Evolutionary conservation across 805 yeast genomes (phyloP).

Genomic region (Pichia cabralensis): DNA sequence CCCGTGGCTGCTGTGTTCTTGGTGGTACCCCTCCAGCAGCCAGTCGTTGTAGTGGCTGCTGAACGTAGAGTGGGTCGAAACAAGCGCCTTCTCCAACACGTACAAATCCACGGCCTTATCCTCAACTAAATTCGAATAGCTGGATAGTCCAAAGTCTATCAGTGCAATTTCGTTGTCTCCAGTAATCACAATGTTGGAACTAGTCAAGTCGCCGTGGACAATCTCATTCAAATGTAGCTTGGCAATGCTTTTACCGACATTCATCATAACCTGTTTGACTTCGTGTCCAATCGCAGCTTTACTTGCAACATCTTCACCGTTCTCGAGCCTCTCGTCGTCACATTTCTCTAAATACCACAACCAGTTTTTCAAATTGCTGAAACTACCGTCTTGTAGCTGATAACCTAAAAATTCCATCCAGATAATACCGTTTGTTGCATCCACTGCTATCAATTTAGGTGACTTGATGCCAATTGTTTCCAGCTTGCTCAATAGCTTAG

Average conservation of each 20-base stretch:
- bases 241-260: conserved; percentile 63
- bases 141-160: conserved; percentile 88
- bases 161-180: conserved; percentile 22
- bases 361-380: conserved; percentile 63
- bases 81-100: conserved; percentile 84
- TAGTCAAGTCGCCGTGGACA: conserved; percentile 90
- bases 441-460: conserved; percentile 70
- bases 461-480: conserved; percentile 48
- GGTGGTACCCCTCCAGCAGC: conserved; percentile 62
- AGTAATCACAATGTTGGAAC: conserved; percentile 67
- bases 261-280: conserved; percentile 35
- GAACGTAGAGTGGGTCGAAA: conserved; percentile 79
- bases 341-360: conserved; percentile 50
- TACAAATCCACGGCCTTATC: conserved; percentile 97
- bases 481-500: conserved; percentile 58
- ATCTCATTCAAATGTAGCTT: conserved; percentile 65
- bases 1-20: conserved; percentile 19
- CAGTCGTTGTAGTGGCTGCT: conserved; percentile 55
- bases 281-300: conserved; percentile 17
- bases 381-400: conserved; percentile 36
- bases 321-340: conserved; percentile 11
- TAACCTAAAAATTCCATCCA: conserved; percentile 83
- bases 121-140: conserved; percentile 65
- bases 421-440: conserved; percentile 65
- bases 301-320: too few relatives aligned